Evolutionary conservation across 73 alveolate species (phyloP), one percentile per base, ranked within the genome.

Genomic region (Breviolum minutum): DNA sequence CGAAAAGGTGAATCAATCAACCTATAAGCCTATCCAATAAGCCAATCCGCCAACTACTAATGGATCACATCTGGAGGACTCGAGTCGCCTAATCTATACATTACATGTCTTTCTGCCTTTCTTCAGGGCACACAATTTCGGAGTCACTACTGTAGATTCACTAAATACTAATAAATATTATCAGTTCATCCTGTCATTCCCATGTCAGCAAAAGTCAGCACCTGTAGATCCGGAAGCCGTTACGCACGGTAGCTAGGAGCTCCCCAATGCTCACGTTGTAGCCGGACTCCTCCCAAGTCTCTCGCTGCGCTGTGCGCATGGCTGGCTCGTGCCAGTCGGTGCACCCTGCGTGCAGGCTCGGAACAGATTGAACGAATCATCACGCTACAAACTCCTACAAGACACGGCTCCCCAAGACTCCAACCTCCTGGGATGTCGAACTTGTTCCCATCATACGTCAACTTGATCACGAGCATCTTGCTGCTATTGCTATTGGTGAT

Each of bases 221-320:
- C 88, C 88, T 80, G 88, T 80, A 80, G 88, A 80, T 80, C 88
- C 88, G 88, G 68, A 80, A 80, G 88, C 88, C 88, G 66, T 80
- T 80, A 32, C 88, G 88, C 88, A 80, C 88, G 88, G 88, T 80
- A 32, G 88, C 88, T 80, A 80, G 88, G 88, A 80, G 88, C 88
- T 80, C 88, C 87, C 87, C 88, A 63, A 69, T 48, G 88, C 88
- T n/a, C 84, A 66, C 95, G 5, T 30, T 11, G 64, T 87, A 87
- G 82, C 95, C 95, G 84, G 95, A 87, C 95, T 87, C 95, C 69
- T 87, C 95, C 85, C 84, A 87, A 48, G 95, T 87, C 95, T 87
- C 95, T 24, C 95, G 19, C 95, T 87, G 83, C 24, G 95, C 95
- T 20, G 95, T 87, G 54, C 84, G 79, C 84, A 60, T 68, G 13